phyloP scores from a whole-genome alignment of 2,329 filamentous ascomycete species.

The Hypocrella siamensis region DNA sequence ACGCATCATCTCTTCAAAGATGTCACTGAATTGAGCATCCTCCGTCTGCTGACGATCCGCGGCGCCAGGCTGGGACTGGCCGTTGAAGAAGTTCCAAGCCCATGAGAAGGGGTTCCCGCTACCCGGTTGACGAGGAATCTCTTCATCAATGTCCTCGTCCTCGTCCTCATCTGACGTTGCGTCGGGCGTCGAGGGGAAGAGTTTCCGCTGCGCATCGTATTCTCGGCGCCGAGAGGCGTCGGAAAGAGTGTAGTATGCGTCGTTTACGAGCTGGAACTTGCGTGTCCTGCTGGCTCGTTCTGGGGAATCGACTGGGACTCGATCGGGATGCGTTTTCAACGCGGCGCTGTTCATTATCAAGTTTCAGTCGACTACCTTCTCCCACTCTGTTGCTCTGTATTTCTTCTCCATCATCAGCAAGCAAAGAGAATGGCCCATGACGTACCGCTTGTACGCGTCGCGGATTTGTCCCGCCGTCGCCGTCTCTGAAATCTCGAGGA shows the following conservation, averaged over 20 bases:
- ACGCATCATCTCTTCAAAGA: conserved; percentile 81
- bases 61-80: conserved; percentile 7
- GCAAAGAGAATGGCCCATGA: background rate
- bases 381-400: background rate
- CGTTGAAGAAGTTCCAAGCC: conserved; percentile 51
- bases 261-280: conserved; percentile 82
- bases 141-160: conserved; percentile 29
- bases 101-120: conserved; percentile 56
- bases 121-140: conserved; percentile 24
- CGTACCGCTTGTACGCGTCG: conserved; percentile 81
- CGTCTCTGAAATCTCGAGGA: conserved; percentile 56
- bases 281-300: conserved; percentile 71
- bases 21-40: conserved; percentile 72
- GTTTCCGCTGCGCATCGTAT: conserved; percentile 54
- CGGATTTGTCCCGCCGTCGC: conserved; percentile 75
- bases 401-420: background rate
- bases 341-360: conserved; percentile 50
- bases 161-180: conserved; percentile 24
- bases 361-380: background rate
- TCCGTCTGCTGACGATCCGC: conserved; percentile 38
- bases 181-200: conserved; percentile 13
- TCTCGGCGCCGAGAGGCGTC: conserved; percentile 62
- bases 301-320: conserved; percentile 68
- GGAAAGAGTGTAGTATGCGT: conserved; percentile 83
- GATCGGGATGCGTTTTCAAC: conserved; percentile 84